Conservation (phyloP, 1,284 basidiomycete genomes). For the Papiliotrema laurentii region DNA sequence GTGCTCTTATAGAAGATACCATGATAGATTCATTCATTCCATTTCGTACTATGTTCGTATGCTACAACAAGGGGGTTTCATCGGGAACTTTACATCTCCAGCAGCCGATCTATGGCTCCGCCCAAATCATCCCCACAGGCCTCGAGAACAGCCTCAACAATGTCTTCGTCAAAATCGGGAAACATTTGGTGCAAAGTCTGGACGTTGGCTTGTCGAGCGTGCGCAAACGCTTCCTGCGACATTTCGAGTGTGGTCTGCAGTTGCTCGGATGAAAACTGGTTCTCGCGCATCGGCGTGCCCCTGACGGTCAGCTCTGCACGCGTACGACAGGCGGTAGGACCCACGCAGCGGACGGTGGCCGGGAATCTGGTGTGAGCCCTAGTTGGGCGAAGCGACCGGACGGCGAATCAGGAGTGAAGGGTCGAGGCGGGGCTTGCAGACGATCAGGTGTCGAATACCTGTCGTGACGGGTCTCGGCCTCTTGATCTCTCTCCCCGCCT, state of each 20-base stretch:
- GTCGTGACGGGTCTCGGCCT: conserved; percentile 6
- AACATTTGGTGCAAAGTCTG: conserved; percentile 82
- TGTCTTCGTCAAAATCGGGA: conserved; percentile 70
- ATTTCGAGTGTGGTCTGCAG: conserved; percentile 30
- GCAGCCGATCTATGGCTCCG: conserved; percentile 67
- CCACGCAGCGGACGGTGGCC: conserved; percentile 20
- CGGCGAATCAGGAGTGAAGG: conserved; percentile 19
- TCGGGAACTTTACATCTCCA: conserved; percentile 21
- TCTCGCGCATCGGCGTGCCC: conserved; percentile 17
- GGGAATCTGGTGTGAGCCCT: conserved; percentile 7
- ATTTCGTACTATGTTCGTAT: background rate
- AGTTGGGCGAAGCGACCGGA: conserved; percentile 13
- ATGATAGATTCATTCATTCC: background rate
- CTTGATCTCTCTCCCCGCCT: conserved; percentile 9
- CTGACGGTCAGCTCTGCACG: conserved; percentile 6
- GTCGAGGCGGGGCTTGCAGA: background rate
- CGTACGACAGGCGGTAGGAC: conserved; percentile 5
- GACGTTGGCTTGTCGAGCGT: conserved; percentile 34
- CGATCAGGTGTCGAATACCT: background rate
- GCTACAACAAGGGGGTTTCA: background rate
- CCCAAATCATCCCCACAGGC: conserved; percentile 83
- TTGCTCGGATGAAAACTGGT: conserved; percentile 22
- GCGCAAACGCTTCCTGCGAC: conserved; percentile 29
- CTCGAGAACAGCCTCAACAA: conserved; percentile 80
- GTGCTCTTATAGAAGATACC: conserved; percentile 46